Evolutionary conservation across 2,329 filamentous ascomycete species (phyloP).

Genomic region (Parafenestella ontariensis): DNA sequence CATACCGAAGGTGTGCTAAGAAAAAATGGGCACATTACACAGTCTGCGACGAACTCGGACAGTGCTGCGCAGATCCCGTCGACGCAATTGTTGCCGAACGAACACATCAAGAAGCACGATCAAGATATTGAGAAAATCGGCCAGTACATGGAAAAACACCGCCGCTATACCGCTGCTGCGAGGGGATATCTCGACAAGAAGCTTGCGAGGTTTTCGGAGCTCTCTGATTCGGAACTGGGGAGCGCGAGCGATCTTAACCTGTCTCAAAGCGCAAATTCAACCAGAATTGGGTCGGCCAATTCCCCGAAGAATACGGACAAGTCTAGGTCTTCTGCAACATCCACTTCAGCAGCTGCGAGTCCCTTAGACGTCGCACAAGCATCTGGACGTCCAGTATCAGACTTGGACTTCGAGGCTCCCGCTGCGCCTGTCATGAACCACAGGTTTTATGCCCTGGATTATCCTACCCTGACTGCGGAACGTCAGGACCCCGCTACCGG

Average conservation of each 20-base stretch:
- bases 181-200: not conserved
- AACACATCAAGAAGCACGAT: not conserved
- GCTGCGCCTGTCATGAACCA: not conserved
- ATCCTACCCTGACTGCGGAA: not conserved
- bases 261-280: not conserved
- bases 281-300: not conserved
- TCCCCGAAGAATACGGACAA: not conserved
- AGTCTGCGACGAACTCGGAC: not conserved
- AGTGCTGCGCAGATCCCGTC: not conserved
- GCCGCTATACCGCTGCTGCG: not conserved
- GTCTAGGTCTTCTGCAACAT: not conserved
- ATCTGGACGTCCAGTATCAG: not conserved
- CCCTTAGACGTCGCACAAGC: not conserved
- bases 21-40: not conserved
- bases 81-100: not conserved
- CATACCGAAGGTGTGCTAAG: not conserved
- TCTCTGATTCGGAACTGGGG: not conserved
- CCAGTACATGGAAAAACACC: not conserved
- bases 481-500: not conserved
- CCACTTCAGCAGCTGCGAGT: not conserved
- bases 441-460: not conserved
- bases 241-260: not conserved
- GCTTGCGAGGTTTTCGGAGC: not conserved
- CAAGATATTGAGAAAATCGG: too few species aligned
- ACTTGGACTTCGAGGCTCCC: not conserved